Conservation (phyloP, 2,329 filamentous ascomycete species). For the Neofusicoccum laricinum region DNA sequence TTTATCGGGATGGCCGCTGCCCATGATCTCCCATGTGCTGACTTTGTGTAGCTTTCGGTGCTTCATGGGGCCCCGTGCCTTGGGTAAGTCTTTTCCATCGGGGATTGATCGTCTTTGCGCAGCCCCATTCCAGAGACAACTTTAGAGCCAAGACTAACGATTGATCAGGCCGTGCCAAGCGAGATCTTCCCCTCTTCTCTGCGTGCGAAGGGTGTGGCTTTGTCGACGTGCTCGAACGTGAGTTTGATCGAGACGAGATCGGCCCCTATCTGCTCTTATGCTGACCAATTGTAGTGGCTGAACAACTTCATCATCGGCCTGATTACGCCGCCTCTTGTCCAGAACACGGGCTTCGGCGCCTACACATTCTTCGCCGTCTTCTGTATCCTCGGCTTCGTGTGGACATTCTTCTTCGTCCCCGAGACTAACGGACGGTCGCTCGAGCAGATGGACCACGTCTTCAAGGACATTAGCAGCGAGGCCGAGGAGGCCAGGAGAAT, state of each 20-base stretch:
- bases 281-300: slow-evolving; percentile 44
- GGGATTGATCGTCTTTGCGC: not conserved
- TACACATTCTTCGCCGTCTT: slow-evolving; percentile 39
- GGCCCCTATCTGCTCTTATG: slow-evolving; percentile 11
- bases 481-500: slow-evolving; percentile 33
- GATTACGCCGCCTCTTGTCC: slow-evolving; percentile 62
- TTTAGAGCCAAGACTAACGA: too few relatives aligned
- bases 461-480: slow-evolving; percentile 31
- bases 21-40: not conserved
- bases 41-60: slow-evolving; percentile 50
- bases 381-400: slow-evolving; percentile 32
- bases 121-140: not conserved
- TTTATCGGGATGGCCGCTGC: not conserved
- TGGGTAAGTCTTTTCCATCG: slow-evolving; percentile 25
- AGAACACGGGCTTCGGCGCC: slow-evolving; percentile 51
- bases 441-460: slow-evolving; percentile 39
- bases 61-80: slow-evolving; percentile 54
- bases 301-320: slow-evolving; percentile 66
- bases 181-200: slow-evolving; percentile 64
- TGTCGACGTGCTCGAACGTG: slow-evolving; percentile 58
- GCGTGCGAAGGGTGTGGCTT: slow-evolving; percentile 63
- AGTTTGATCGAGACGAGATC: slow-evolving; percentile 37
- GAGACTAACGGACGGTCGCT: slow-evolving; percentile 35
- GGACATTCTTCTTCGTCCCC: slow-evolving; percentile 35
- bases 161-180: slow-evolving; percentile 39